Evolutionary conservation across 2,329 filamentous ascomycete species (phyloP).

Genomic region (Ambrosiella beaveri): DNA sequence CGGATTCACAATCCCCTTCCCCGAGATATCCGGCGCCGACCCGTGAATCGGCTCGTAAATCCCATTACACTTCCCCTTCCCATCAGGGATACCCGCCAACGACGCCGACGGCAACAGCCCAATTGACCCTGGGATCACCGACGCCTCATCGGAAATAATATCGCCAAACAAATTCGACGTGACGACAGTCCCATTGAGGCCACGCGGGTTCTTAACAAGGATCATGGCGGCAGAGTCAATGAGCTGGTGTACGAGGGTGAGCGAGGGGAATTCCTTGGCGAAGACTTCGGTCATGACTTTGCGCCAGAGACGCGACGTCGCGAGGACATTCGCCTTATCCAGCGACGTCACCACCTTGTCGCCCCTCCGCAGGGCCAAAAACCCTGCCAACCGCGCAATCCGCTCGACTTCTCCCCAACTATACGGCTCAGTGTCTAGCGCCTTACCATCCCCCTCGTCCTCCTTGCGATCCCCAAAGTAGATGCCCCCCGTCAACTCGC

Average conservation of each 20-base stretch:
- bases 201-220: conserved; percentile 83
- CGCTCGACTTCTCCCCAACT: conserved; percentile 72
- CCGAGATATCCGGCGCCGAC: conserved; percentile 83
- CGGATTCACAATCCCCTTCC: conserved; percentile 69
- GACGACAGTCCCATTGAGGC: conserved; percentile 77
- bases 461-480: conserved; percentile 89
- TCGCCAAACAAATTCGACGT: conserved; percentile 93
- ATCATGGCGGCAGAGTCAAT: conserved; percentile 97
- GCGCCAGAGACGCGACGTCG: conserved; percentile 76
- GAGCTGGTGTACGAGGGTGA: conserved; percentile 72
- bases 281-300: conserved; percentile 75
- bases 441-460: conserved; percentile 54
- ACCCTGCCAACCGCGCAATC: conserved; percentile 63
- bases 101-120: conserved; percentile 79
- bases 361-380: conserved; percentile 59
- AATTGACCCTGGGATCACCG: conserved; percentile 80
- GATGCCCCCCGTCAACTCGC: conserved; percentile 81
- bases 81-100: conserved; percentile 71
- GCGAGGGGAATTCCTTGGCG: conserved; percentile 71
- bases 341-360: conserved; percentile 60
- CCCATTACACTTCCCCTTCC: conserved; percentile 69
- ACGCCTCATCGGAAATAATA: conserved; percentile 90
- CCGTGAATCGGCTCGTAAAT: conserved; percentile 98
- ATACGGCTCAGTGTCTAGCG: conserved; percentile 78
- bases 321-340: conserved; percentile 94